Evolutionary conservation across 805 yeast species (phyloP).

Genomic region (Lipomyces kockii): DNA sequence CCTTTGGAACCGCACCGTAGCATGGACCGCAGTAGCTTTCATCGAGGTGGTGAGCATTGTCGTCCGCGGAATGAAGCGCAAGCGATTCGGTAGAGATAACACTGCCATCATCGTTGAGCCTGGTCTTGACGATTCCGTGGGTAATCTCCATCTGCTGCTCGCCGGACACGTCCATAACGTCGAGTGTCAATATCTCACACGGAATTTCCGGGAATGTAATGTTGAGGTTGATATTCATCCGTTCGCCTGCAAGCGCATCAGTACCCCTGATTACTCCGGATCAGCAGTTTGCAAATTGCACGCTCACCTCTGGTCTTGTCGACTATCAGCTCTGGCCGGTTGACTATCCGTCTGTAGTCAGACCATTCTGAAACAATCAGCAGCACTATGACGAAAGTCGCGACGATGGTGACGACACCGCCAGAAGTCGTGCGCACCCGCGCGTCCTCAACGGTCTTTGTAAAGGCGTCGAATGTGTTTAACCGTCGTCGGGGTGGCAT

Average conservation of each 20-base stretch:
- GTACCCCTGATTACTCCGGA: not conserved
- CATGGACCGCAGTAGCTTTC: slow-evolving; percentile 82
- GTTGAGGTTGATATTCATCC: slow-evolving; percentile 79
- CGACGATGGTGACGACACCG: slow-evolving; percentile 79
- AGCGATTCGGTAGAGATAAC: slow-evolving; percentile 51
- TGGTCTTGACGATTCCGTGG: slow-evolving; percentile 71
- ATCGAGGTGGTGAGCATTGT: slow-evolving; percentile 41
- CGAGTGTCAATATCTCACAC: slow-evolving; percentile 79
- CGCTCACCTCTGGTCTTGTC: slow-evolving; percentile 56
- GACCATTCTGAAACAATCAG: slow-evolving; percentile 75
- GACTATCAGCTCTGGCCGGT: slow-evolving; percentile 83
- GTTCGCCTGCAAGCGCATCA: slow-evolving; percentile 60
- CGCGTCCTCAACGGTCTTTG: slow-evolving; percentile 94
- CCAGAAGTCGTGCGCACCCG: slow-evolving; percentile 87
- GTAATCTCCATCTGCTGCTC: slow-evolving; percentile 76
- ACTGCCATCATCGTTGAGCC: slow-evolving; percentile 62
- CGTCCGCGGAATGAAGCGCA: slow-evolving; percentile 47
- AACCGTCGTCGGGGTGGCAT: slow-evolving; percentile 36
- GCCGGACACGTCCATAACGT: slow-evolving; percentile 87
- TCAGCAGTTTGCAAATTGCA: not conserved
- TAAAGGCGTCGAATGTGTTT: slow-evolving; percentile 36
- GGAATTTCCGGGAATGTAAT: slow-evolving; percentile 84
- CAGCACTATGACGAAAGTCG: slow-evolving; percentile 63
- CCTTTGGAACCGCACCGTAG: slow-evolving; percentile 77
- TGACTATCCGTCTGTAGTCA: slow-evolving; percentile 69